Evolutionary conservation across 208 protist genomes (phyloP).

Genomic region (Wallacemonas sp.): DNA sequence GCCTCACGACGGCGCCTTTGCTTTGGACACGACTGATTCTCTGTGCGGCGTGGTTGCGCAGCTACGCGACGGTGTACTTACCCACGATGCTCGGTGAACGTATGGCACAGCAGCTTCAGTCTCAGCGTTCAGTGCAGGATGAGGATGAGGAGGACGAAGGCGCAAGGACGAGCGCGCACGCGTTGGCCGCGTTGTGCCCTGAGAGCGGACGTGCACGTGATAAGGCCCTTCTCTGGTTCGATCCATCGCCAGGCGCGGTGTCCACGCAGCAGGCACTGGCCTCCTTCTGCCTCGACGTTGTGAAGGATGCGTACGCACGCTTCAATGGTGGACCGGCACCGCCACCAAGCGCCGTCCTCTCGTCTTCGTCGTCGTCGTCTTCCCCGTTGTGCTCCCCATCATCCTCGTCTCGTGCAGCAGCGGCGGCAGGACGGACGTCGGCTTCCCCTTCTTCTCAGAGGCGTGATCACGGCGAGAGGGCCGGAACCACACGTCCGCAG

Average conservation of each 20-base stretch:
- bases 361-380: not conserved
- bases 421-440: no score
- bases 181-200: not conserved
- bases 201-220: no score
- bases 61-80: conserved; percentile 25
- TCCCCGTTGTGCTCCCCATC: no score
- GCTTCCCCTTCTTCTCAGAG: no score
- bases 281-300: conserved; percentile 42
- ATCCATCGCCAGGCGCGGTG: not conserved
- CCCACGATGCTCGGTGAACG: not conserved
- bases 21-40: conserved; percentile 70
- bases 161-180: not conserved
- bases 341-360: not conserved
- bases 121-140: not conserved
- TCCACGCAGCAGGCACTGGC: conserved; percentile 16
- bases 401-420: no score
- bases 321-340: conserved; percentile 4
- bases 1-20: conserved; percentile 46
- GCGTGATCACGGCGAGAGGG: not conserved
- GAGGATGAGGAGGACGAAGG: not conserved
- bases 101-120: no score
- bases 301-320: conserved; percentile 32
- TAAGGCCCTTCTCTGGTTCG: not conserved
- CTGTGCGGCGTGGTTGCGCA: conserved; percentile 55
- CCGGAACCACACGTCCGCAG: not conserved